Base-by-base conservation (phyloP, 371 early-diverging fungal genomes). In the Chytridium lagenaria region DNA sequence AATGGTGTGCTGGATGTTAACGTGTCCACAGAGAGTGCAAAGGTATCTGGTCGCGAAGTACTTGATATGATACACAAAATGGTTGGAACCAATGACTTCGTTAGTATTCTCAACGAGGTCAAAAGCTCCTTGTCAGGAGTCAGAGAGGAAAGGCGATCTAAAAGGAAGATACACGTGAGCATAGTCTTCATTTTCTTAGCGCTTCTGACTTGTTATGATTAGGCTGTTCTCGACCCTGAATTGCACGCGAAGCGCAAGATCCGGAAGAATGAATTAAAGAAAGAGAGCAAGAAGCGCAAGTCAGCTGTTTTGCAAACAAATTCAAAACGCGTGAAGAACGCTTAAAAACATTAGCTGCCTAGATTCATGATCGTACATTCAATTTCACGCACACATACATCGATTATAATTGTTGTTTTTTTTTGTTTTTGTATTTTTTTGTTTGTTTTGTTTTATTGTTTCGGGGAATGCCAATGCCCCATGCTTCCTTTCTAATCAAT, bases 1-100 rank as follows among this genome's bases (percentile, higher is more conserved):
- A 16, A 51, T 28, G 66, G 52, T 34, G 31, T 50, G 70, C 63
- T 39, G 34, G n/a, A n/a, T n/a, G n/a, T n/a, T n/a, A n/a, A n/a
- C n/a, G n/a, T n/a, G n/a, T n/a, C n/a, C n/a, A 39, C 78, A 90
- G 93, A 92, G 59, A 90, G 90, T 36, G 77, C 95, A 66, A 90
- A 91, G 31, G 84, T 84, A 36, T 81, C 93, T 22, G 94, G 92
- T n/a, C 82, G 87, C 23, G 94, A 97, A 77, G 90, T 96, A 1
- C 81, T 94, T 57, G 88, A 87, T n/a, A 77, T 93, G 67, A 69
- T 93, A 33, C 93, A 95, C 76, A 90, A 87, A 68, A 88, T 88
- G 36, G 88, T 92, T 0, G 97, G 97, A 2, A 89, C 92, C 10
- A 88, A 89, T 0, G 86, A 79, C 15, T 97, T 91, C 75, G 87